Base-by-base conservation (phyloP, 2,329 filamentous ascomycete species). In the Ascosphaera aggregata region DNA sequence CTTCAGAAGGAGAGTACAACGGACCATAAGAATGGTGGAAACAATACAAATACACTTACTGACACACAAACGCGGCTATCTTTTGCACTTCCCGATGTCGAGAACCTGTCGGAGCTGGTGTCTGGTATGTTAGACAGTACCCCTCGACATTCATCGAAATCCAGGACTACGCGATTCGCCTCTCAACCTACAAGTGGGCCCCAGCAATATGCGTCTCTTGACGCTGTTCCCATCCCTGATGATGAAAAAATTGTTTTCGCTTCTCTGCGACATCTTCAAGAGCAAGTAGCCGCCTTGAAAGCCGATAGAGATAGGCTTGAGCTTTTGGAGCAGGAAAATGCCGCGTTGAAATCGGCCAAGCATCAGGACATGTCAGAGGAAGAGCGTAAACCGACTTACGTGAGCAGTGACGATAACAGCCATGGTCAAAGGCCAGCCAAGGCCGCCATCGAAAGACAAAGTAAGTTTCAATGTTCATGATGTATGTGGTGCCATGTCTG, bases 241-340 rank as follows among this genome's bases (percentile, higher is more conserved):
- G 70, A 76, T 37, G 72, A 76, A 44, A 72, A 75, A 50, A 66
- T 65, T 2, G 64, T 76, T 37, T 72, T 71, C 47, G 61, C 67
- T n/a, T 69, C 69, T 9, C 55, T 76, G 13, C 63, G 71, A 39
- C 54, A 69, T 15, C 53, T 74, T 9, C 64, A 72, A 45, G 68
- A 71, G 34, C 69, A 67, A 47, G 62, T 73, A 32, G 56, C 62
- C 0, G 59, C 66, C 38, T 56, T 75, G 36, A 69, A 76, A 47
- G 54, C 58, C 39, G 65, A 68, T 43, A 69, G 69, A 40, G 59
- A 54, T 46, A 59, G 54, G 42, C 52, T 67, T 13, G 60, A 67
- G 36, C 61, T 66, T 18, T 57, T 67, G 39, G 64, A 69, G 34
- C 51, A 63, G 15, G 63, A 68, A 43, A 65, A 70, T 45, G 60